A percentile compares a stretch with the other conserved stretches of the same genome.
phyloP scores from a whole-genome alignment of 192 early-diverging fungal species.

The Coemansia sp. region DNA sequence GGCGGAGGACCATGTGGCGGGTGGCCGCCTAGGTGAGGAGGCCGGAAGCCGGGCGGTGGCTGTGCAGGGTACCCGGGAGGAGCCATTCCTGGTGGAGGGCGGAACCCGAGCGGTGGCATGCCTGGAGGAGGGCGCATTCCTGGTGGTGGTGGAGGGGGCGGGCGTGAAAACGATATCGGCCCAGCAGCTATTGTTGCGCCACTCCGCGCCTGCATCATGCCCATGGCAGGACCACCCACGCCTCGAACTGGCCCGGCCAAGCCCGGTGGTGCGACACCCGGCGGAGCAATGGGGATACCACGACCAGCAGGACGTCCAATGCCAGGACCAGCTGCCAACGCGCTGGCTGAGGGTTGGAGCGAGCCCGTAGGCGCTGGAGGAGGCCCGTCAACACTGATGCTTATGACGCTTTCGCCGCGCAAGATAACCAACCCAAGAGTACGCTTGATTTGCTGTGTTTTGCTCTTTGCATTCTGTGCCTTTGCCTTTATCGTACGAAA shows the following conservation, averaged over 20 bases:
- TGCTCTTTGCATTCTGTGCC: slow-evolving; percentile 40
- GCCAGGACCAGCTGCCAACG: slow-evolving; percentile 69
- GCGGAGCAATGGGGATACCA: slow-evolving; percentile 67
- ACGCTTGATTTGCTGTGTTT: slow-evolving; percentile 81
- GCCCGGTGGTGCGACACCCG: slow-evolving; percentile 59
- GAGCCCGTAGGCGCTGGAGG: slow-evolving; percentile 73
- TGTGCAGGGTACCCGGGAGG: slow-evolving; percentile 50
- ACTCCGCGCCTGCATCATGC: slow-evolving; percentile 86
- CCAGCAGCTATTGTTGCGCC: slow-evolving; percentile 62
- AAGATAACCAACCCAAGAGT: slow-evolving; percentile 93
- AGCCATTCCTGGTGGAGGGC: slow-evolving; percentile 62
- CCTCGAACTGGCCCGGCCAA: slow-evolving; percentile 93
- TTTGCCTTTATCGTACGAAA: slow-evolving; percentile 91
- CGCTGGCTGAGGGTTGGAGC: slow-evolving; percentile 45
- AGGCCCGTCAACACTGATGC: slow-evolving; percentile 86
- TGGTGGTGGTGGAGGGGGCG: slow-evolving; percentile 63
- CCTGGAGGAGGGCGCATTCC: slow-evolving; percentile 61
- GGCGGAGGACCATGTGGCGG: slow-evolving; percentile 29
- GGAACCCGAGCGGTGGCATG: slow-evolving; percentile 69
- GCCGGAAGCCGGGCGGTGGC: slow-evolving; percentile 58
- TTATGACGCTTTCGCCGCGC: slow-evolving; percentile 91
- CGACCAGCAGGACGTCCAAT: slow-evolving; percentile 84
- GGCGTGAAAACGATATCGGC: slow-evolving; percentile 78
- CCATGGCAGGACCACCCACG: slow-evolving; percentile 90
- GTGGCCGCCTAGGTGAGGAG: slow-evolving; percentile 43